Conservation (phyloP, 2,329 filamentous ascomycete species). For the Botrytis hyacinthi region DNA sequence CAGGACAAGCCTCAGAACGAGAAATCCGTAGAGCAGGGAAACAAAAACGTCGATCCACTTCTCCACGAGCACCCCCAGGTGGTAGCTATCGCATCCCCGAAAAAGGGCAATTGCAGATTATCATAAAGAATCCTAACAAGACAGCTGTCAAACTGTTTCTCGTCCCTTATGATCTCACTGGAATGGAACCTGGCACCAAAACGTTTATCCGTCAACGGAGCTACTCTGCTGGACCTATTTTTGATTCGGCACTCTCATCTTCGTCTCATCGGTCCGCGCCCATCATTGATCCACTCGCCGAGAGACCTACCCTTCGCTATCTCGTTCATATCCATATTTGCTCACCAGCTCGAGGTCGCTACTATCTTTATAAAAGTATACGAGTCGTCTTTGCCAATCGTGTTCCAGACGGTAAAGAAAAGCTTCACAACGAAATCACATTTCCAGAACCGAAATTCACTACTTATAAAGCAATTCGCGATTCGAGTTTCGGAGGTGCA, state of each 20-base stretch:
- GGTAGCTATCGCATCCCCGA: constrained; percentile 93
- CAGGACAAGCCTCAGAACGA: constrained; percentile 36
- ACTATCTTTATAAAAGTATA: constrained; percentile 87
- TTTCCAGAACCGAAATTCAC: constrained; percentile 84
- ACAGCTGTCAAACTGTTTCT: constrained; percentile 96
- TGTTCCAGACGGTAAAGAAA: constrained; percentile 93
- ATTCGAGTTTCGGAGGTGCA: constrained; percentile 38
- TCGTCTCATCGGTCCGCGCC: constrained; percentile 23
- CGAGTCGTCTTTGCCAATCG: constrained; percentile 95
- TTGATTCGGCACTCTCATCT: constrained; percentile 52
- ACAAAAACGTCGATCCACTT: constrained; percentile 57
- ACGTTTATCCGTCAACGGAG: constrained; percentile 94
- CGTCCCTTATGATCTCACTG: constrained; percentile 85
- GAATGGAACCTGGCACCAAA: constrained; percentile 92
- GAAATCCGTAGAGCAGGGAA: constrained; percentile 51
- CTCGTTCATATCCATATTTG: constrained; percentile 92
- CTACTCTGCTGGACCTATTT: constrained; percentile 82
- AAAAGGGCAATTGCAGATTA: constrained; percentile 90
- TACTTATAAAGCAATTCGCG: constrained; percentile 63
- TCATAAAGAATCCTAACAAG: constrained; percentile 98
- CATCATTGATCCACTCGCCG: constrained; percentile 37
- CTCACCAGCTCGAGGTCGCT: constrained; percentile 77
- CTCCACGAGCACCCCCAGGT: constrained; percentile 70
- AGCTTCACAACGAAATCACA: constrained; percentile 83
- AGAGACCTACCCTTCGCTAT: constrained; percentile 79